These are phyloP conservation scores for Naganishia sp. DNA, from an alignment of 1,284 basidiomycete species.

Conservation along the genomic window DNA sequence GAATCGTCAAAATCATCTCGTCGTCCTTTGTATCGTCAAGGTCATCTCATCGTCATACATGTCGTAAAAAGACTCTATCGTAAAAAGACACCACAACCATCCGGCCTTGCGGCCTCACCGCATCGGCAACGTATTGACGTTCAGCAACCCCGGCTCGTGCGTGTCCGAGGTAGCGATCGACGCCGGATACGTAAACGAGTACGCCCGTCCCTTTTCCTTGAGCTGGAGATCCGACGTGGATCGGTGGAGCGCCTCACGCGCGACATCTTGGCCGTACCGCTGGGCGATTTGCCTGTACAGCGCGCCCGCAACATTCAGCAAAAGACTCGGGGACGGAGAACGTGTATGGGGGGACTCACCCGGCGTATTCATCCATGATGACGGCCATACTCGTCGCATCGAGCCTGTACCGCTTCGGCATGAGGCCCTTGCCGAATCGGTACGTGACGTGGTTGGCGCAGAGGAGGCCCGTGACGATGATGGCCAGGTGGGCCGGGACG, in stretches of 20 bases:
- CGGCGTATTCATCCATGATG: constrained; percentile 71
- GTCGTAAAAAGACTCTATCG: too few species aligned
- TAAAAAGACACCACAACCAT: neutral
- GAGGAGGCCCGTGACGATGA: constrained; percentile 65
- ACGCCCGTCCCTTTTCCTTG: constrained; percentile 27
- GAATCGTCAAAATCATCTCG: too few species aligned
- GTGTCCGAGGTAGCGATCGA: constrained; percentile 21
- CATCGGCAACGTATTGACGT: constrained; percentile 23
- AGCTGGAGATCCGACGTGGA: constrained; percentile 42
- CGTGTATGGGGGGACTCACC: constrained; percentile 51
- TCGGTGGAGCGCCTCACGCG: constrained; percentile 45
- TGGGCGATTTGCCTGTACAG: constrained; percentile 50
- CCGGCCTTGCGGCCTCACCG: neutral
- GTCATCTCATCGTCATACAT: too few species aligned
- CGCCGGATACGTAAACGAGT: constrained; percentile 21
- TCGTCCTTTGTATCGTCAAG: too few species aligned
- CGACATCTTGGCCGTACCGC: constrained; percentile 50
- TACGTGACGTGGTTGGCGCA: constrained; percentile 74
- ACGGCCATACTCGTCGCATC: constrained; percentile 66
- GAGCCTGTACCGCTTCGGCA: constrained; percentile 69
- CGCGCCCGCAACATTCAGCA: neutral
- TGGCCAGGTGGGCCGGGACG: constrained; percentile 65
- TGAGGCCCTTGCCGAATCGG: constrained; percentile 74
- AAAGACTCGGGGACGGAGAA: neutral
- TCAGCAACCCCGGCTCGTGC: constrained; percentile 14